Evolutionary conservation across 192 early-diverging fungal species (phyloP), one percentile per base, ranked within the genome.

Genomic region (Backusella psychrophila): DNA sequence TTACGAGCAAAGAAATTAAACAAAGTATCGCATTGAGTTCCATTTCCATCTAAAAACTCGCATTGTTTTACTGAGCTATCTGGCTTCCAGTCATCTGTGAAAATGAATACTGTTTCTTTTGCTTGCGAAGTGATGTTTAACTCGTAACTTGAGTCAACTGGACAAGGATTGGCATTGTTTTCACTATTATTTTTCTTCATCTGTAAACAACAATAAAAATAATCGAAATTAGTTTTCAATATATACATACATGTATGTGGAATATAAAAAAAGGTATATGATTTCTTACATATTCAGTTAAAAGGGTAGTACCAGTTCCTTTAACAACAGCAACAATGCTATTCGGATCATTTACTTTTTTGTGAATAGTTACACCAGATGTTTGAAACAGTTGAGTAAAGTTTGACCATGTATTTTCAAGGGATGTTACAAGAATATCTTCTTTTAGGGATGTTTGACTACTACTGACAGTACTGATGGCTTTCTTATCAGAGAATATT

Each of bases 361-460:
- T 59, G 23, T 23, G n/a, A 26, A 59, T 9, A 2, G 53, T 59
- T 59, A 59, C 53, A 59, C 53, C 53, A 59, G 53, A 6, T 26
- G n/a, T 59, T 26, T 59, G 53, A 59, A 59, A 59, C 53, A 59
- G 53, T 59, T 59, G 53, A 59, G 53, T 46, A 46, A 46, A 46
- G 44, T 46, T 46, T 46, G 44, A 26, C 53, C 53, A 59, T 29
- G n/a, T 59, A 9, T 59, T 59, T 59, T 6, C 53, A 59, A 59
- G 53, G 23, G 53, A 59, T 59, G 53, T 59, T 26, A 59, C 53
- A 59, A 59, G 53, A 8, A 21, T 9, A 59, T 23, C 53, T 53
- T 53, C 52, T 59, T 59, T 26, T 26, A 26, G 53, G 6, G 21
- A 23, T 59, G 23, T 3, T 9, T 59, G n/a, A 11, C 7, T 59